phyloP scores from a whole-genome alignment of 306 rosid genomes.

The Hylodesmum podocarpum region DNA sequence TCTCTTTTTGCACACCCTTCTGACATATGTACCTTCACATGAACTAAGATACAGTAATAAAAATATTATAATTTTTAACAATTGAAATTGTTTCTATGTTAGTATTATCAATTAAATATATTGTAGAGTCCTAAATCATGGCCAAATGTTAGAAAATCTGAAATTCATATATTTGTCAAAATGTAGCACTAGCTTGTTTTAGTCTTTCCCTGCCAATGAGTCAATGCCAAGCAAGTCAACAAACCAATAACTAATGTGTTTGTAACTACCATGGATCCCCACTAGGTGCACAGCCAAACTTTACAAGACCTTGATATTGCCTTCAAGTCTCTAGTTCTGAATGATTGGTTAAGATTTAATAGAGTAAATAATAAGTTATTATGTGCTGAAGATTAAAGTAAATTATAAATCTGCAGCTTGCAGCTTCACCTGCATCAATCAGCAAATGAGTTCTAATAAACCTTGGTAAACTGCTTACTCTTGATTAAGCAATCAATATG shows the following conservation, averaged over 20 bases:
- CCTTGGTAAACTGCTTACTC: background rate
- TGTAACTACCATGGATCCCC: background rate
- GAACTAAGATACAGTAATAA: background rate
- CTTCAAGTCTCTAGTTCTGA: background rate
- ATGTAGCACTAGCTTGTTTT: background rate
- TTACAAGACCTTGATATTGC: background rate
- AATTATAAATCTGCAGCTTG: background rate
- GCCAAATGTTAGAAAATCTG: background rate
- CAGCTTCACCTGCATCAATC: background rate
- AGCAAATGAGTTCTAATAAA: background rate
- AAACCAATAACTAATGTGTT: background rate
- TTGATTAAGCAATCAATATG: background rate
- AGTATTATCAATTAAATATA: background rate
- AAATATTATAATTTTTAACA: background rate
- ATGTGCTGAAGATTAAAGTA: background rate
- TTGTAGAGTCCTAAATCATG: background rate
- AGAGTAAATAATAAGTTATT: background rate
- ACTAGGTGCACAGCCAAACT: background rate
- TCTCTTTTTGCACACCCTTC: background rate
- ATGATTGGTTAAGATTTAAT: background rate
- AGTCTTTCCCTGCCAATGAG: background rate
- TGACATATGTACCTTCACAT: background rate
- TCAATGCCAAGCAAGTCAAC: background rate
- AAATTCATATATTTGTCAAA: background rate
- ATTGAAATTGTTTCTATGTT: background rate